A percentile compares a stretch with the other conserved stretches of the same genome.
Conservation (phyloP, 257 asterid species). For the Lithospermum erythrorhizon region DNA sequence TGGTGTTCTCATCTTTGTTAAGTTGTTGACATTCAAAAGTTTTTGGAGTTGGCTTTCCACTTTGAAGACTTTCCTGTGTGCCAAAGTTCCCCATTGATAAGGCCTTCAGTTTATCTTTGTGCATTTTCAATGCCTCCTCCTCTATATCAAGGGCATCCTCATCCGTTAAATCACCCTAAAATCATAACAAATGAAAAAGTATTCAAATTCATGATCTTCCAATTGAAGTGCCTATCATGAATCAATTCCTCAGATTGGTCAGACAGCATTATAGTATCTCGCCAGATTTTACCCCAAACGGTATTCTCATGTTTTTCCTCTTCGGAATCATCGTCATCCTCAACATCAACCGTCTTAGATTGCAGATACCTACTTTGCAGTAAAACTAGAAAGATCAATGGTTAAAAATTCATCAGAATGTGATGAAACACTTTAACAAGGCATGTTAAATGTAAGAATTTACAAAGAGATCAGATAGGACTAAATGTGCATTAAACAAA, state of each 20-base stretch:
- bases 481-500: too few relatives aligned
- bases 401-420: slow-evolving; percentile 1
- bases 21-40: slow-evolving; percentile 29
- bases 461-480: too few relatives aligned
- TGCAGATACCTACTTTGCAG: slow-evolving; percentile 51
- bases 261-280: slow-evolving; percentile 32
- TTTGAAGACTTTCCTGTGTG: slow-evolving; percentile 51
- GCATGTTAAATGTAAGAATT: too few relatives aligned
- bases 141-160: slow-evolving; percentile 62
- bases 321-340: slow-evolving; percentile 54
- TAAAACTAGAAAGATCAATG: slow-evolving; percentile 34
- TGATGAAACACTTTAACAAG: background rate
- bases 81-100: slow-evolving; percentile 67
- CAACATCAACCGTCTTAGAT: slow-evolving; percentile 61
- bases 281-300: slow-evolving; percentile 43
- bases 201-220: background rate
- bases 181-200: slow-evolving; percentile 13
- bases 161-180: slow-evolving; percentile 70
- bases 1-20: slow-evolving; percentile 30
- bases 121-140: slow-evolving; percentile 67
- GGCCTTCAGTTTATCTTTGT: slow-evolving; percentile 38
- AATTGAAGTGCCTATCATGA: background rate
- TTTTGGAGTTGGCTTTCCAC: slow-evolving; percentile 31
- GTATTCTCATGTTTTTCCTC: slow-evolving; percentile 43
- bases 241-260: slow-evolving; percentile 39